Percentiles rank a stretch among this genome's conserved stretches.
Evolutionary conservation across 2,329 filamentous ascomycete genomes (phyloP).

Genomic region (Nectriaceae sp.): DNA sequence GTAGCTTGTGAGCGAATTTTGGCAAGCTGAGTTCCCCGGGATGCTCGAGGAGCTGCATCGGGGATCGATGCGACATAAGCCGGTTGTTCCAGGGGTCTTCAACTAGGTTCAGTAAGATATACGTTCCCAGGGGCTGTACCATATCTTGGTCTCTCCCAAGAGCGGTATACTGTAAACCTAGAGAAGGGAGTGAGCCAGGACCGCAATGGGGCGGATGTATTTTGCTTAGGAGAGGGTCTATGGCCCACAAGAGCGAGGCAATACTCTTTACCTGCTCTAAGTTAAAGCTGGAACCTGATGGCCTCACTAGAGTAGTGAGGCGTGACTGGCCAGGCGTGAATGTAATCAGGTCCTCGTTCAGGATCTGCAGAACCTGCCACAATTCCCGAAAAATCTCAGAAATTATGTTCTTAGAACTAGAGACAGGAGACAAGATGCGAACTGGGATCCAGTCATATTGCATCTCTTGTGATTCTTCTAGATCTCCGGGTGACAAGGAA

Average conservation of each 20-base stretch:
- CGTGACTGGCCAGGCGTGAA: slow-evolving; percentile 13
- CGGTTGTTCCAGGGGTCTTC: slow-evolving; percentile 21
- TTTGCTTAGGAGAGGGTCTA: slow-evolving; percentile 13
- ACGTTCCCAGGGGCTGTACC: no score
- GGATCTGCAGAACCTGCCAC: slow-evolving; percentile 2
- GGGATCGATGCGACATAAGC: slow-evolving; percentile 12
- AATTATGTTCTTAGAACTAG: not conserved
- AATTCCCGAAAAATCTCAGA: not conserved
- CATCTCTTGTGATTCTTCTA: slow-evolving; percentile 10
- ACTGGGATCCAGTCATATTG: slow-evolving; percentile 17
- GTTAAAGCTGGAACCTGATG: not conserved
- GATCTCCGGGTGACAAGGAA: not conserved
- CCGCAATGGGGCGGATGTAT: slow-evolving; percentile 20
- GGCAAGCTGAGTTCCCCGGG: slow-evolving; percentile 10
- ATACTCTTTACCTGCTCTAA: slow-evolving; percentile 11
- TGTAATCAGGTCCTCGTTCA: slow-evolving; percentile 7
- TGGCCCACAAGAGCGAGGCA: slow-evolving; percentile 15
- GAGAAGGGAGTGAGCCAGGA: slow-evolving; percentile 12
- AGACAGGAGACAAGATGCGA: slow-evolving; percentile 14
- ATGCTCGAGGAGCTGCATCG: slow-evolving; percentile 10
- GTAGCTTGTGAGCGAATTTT: slow-evolving; percentile 2
- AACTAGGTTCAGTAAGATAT: no score
- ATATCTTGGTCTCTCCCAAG: no score
- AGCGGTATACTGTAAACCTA: slow-evolving; percentile 23
- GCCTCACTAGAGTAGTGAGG: slow-evolving; percentile 6